These are phyloP conservation scores for Xylaria castorea DNA, from an alignment of 495 filamentous ascomycete genomes.

Conservation along the genomic window DNA sequence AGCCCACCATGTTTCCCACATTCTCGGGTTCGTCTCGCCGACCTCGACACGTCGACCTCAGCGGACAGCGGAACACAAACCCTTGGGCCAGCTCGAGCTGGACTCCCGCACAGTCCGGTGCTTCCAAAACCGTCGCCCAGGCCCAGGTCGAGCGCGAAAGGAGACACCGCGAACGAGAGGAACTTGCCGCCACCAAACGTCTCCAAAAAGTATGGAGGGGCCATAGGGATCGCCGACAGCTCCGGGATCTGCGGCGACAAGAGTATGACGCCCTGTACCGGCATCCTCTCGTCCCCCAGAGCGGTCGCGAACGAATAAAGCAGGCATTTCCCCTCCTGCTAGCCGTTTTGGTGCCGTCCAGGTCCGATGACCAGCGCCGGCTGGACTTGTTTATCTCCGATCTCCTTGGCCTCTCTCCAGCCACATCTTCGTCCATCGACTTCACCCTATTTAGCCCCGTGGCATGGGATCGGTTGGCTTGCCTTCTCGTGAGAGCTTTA, in stretches of 20 bases:
- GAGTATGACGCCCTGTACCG: constrained; percentile 69
- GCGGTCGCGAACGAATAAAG: constrained; percentile 36
- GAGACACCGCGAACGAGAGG: constrained; percentile 82
- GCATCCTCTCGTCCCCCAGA: constrained; percentile 1
- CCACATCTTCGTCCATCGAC: constrained; percentile 30
- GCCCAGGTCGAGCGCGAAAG: constrained; percentile 83
- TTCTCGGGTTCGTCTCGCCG: constrained; percentile 89
- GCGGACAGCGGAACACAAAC: constrained; percentile 75
- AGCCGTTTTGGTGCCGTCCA: constrained; percentile 38
- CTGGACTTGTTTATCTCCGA: constrained; percentile 47
- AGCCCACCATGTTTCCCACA: constrained; percentile 76
- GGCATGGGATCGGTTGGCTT: constrained; percentile 44
- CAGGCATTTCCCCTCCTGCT: constrained; percentile 47
- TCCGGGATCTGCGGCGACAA: constrained; percentile 64
- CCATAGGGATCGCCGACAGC: constrained; percentile 64
- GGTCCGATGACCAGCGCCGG: constrained; percentile 44
- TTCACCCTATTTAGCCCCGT: constrained; percentile 37
- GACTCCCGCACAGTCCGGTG: constrained; percentile 57
- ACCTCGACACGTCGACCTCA: constrained; percentile 91
- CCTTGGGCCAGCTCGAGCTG: constrained; percentile 68
- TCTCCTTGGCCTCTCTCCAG: constrained; percentile 31
- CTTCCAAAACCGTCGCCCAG: constrained; percentile 78
- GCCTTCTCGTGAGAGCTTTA: constrained; percentile 44
- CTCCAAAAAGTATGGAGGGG: constrained; percentile 89
- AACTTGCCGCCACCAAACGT: constrained; percentile 72